A percentile compares a stretch with the other conserved stretches of the same genome.
phyloP scores from a whole-genome alignment of 768 basidiomycete genomes.

The Pisolithus sp. region DNA sequence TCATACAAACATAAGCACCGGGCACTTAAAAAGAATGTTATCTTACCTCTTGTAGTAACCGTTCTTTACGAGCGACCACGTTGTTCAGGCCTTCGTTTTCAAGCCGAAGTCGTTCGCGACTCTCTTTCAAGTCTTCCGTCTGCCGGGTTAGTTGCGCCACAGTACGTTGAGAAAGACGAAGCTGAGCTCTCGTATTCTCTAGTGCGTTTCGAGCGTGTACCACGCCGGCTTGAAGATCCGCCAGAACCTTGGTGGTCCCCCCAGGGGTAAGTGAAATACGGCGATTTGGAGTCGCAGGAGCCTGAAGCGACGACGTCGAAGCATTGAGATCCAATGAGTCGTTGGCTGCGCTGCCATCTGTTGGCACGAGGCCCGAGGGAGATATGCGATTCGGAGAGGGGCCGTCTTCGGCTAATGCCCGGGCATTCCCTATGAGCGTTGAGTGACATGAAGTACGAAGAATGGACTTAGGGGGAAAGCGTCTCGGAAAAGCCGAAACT shows the following conservation, averaged over 20 bases:
- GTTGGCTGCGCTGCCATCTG: conserved; percentile 30
- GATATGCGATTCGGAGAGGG: conserved; percentile 32
- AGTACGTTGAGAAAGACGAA: conserved; percentile 72
- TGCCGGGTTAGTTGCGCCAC: conserved; percentile 81
- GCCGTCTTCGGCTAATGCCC: conserved; percentile 74
- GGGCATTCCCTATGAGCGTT: conserved; percentile 62
- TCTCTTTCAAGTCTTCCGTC: conserved; percentile 86
- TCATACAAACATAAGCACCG: conserved; percentile 1
- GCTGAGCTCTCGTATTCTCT: conserved; percentile 80
- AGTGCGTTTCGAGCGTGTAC: conserved; percentile 71
- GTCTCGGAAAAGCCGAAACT: conserved; percentile 24
- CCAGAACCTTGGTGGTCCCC: conserved; percentile 82
- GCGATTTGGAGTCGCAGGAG: conserved; percentile 46
- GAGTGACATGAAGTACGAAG: conserved; percentile 15
- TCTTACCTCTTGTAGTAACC: conserved; percentile 75
- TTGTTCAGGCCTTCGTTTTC: conserved; percentile 89
- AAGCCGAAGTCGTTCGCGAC: conserved; percentile 68
- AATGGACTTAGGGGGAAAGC: conserved; percentile 7
- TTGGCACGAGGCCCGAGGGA: conserved; percentile 22
- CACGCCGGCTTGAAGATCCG: conserved; percentile 81
- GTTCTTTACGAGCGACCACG: conserved; percentile 82
- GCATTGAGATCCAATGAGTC: conserved; percentile 26
- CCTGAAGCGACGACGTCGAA: conserved; percentile 33
- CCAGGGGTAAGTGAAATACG: conserved; percentile 61
- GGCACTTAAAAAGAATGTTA: not conserved